Evolutionary conservation across 495 filamentous ascomycete species (phyloP).

Genomic region (Hypoxylon cercidicola): DNA sequence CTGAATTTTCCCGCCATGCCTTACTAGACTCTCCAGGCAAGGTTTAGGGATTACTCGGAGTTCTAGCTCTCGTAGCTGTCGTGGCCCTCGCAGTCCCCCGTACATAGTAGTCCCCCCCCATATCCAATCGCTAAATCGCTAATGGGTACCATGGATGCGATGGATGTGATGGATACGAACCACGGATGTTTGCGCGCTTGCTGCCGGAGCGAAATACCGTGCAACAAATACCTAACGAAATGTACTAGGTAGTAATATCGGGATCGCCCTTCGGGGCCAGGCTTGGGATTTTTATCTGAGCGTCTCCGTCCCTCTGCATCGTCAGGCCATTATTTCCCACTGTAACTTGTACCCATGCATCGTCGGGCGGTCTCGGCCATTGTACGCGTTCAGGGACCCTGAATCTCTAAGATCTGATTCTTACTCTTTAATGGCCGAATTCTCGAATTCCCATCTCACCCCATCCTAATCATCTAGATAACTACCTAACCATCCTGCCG

Average conservation of each 20-base stretch:
- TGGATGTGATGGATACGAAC: no score
- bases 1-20: conserved; percentile 35
- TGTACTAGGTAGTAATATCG: conserved; percentile 22
- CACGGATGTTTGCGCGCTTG: neutral
- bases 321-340: conserved; percentile 47
- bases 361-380: conserved; percentile 51
- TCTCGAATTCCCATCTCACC: conserved; percentile 42
- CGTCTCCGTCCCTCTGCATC: conserved; percentile 44
- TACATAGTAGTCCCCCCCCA: no score
- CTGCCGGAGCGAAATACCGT: neutral
- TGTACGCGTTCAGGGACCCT: conserved; percentile 24
- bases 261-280: conserved; percentile 35
- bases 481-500: conserved; percentile 29
- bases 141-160: no score
- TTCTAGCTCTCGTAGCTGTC: no score
- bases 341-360: conserved; percentile 45
- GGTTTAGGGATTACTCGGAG: conserved; percentile 9
- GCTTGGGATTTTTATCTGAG: conserved; percentile 39
- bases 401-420: conserved; percentile 37
- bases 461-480: conserved; percentile 33
- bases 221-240: conserved; percentile 1
- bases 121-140: no score
- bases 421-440: conserved; percentile 45
- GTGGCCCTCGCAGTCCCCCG: no score
- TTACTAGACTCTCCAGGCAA: neutral